Evolutionary conservation across 2,329 filamentous ascomycete genomes (phyloP).

Genomic region (Fusarium proliferatum): DNA sequence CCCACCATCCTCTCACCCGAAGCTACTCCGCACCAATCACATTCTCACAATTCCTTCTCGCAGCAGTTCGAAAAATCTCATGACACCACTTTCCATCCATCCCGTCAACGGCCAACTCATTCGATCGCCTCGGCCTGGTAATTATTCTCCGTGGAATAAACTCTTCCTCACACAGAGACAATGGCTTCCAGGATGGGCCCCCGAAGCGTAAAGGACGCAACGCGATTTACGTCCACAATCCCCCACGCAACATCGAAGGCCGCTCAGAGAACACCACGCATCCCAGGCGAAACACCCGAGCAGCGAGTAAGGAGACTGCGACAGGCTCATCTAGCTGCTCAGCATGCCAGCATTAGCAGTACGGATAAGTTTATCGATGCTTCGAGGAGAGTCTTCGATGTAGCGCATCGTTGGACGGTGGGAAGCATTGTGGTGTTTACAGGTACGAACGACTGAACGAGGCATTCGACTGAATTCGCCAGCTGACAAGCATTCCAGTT

Average conservation of each 20-base stretch:
- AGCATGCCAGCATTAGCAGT: slow-evolving; percentile 65
- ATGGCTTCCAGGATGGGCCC: slow-evolving; percentile 62
- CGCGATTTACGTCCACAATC: slow-evolving; percentile 69
- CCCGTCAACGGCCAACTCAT: slow-evolving; percentile 29
- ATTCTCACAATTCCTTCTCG: slow-evolving; percentile 43
- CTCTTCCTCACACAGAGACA: slow-evolving; percentile 32
- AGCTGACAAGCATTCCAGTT: slow-evolving; percentile 50
- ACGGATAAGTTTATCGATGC: slow-evolving; percentile 62
- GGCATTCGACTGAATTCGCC: not conserved
- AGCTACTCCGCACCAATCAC: slow-evolving; percentile 53
- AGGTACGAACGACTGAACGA: slow-evolving; percentile 53
- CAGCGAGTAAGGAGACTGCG: slow-evolving; percentile 76
- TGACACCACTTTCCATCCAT: slow-evolving; percentile 48
- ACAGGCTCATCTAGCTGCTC: slow-evolving; percentile 74
- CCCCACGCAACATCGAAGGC: slow-evolving; percentile 75
- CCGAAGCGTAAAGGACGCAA: slow-evolving; percentile 81
- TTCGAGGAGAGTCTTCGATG: slow-evolving; percentile 64
- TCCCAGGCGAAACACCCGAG: slow-evolving; percentile 70
- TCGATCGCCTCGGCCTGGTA: not conserved
- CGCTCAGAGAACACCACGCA: slow-evolving; percentile 46
- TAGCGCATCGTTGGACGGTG: slow-evolving; percentile 66
- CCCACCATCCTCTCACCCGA: slow-evolving; percentile 45
- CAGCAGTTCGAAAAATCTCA: slow-evolving; percentile 52
- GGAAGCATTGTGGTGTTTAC: slow-evolving; percentile 67
- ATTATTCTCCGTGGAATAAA: not conserved